Evolutionary conservation across 2,329 filamentous ascomycete genomes (phyloP).

Genomic region (Tricladium varicosporioides): DNA sequence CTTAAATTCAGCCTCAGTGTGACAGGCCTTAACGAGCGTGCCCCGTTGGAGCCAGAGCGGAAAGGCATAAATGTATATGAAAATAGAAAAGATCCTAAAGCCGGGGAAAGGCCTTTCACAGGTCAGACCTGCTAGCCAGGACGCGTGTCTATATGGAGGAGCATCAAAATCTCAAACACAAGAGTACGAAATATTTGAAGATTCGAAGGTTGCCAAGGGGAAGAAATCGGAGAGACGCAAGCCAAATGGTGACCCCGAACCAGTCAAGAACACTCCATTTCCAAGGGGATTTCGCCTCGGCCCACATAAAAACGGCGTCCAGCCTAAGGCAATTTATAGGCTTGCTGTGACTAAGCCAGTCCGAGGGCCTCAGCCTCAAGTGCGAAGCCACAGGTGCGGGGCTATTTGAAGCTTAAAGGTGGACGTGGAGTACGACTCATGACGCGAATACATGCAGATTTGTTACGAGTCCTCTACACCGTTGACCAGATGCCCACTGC

Average conservation of each 20-base stretch:
- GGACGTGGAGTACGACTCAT: slow-evolving; percentile 10
- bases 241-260: background rate
- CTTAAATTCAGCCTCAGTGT: slow-evolving; percentile 27
- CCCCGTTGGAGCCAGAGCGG: slow-evolving; percentile 24
- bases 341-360: no score
- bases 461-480: background rate
- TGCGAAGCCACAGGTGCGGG: no score
- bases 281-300: background rate
- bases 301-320: no score
- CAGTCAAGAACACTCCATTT: background rate
- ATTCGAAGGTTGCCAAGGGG: slow-evolving; percentile 11
- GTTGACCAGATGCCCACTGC: slow-evolving; percentile 1
- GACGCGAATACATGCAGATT: slow-evolving; percentile 18
- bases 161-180: slow-evolving; percentile 13
- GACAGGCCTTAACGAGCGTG: slow-evolving; percentile 30
- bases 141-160: slow-evolving; percentile 20
- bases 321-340: no score
- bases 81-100: slow-evolving; percentile 4
- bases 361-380: no score
- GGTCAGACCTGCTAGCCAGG: slow-evolving; percentile 22
- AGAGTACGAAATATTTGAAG: background rate
- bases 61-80: slow-evolving; percentile 26
- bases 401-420: background rate
- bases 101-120: slow-evolving; percentile 17
- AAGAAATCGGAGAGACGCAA: slow-evolving; percentile 9